Evolutionary conservation across 805 yeast genomes (phyloP), one percentile per base, ranked within the genome.

Genomic region (Dipodascus geniculatus): DNA sequence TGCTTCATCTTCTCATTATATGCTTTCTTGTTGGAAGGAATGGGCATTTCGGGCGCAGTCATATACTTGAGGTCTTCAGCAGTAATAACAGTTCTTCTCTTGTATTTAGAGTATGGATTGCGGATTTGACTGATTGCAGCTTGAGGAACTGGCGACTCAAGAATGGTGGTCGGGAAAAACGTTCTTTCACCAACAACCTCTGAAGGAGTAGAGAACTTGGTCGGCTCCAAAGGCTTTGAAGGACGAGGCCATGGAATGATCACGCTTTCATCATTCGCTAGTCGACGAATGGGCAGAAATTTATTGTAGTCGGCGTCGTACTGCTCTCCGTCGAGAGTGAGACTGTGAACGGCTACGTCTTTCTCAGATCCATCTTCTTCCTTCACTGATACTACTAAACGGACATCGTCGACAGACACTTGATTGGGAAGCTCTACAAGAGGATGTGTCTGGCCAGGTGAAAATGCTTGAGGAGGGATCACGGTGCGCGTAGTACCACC

Each of bases 171-270:
- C 20, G 85, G 83, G 68, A 80, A 84, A 67, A 74, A 85, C 2
- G 96, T 81, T 66, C 88, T 83, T 61, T 81, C 86, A 57, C 81
- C 78, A 1, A 79, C 88, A 1, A 71, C 11, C 4, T 47, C 49
- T 14, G 49, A 20, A 22, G 49, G n/a, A 22, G 49, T 68, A 8
- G 73, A 78, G 3, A 68, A 65, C 1, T 95, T 86, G 2, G 82
- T 78, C 4, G 49, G 28, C 3, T 6, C 28, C 49, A 47, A n/a
- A 20, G 73, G 70, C 55, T 68, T 58, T 4, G 65, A 80, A 1
- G 93, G 90, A 60, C 79, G 77, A 42, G 96, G 96, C 95, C 96
- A 91, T 53, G 97, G 97, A 51, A 90, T 82, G 22, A 81, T 78
- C 52, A 87, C 71, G 52, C 80, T 77, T 47, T 77, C 79, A 61